These are phyloP conservation scores for Leccinum variicolor DNA, from an alignment of 768 basidiomycete species.

Conservation along the genomic window DNA sequence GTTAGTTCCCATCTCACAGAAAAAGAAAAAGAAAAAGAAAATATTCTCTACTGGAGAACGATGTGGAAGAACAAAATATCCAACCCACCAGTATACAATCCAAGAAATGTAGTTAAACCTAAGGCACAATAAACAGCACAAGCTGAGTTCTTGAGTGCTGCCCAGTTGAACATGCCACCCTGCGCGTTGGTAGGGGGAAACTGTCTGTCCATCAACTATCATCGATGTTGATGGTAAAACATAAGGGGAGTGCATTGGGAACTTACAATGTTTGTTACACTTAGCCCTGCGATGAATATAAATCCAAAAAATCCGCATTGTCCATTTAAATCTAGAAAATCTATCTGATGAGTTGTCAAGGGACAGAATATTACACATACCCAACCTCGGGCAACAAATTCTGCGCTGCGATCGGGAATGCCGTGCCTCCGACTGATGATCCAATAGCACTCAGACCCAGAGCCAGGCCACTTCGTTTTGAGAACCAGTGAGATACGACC, in stretches of 20 bases:
- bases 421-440: conserved; percentile 63
- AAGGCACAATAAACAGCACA: conserved; percentile 59
- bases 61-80: neutral
- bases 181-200: conserved; percentile 49
- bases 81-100: conserved; percentile 61
- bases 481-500: conserved; percentile 73
- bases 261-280: conserved; percentile 44
- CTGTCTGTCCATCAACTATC: conserved; percentile 38
- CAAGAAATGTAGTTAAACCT: conserved; percentile 53
- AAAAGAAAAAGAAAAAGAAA: neutral
- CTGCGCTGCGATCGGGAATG: conserved; percentile 60
- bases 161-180: conserved; percentile 58
- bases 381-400: conserved; percentile 53
- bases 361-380: conserved; percentile 31
- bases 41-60: neutral
- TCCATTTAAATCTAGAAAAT: conserved; percentile 63
- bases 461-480: conserved; percentile 50
- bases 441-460: conserved; percentile 64
- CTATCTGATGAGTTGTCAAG: neutral
- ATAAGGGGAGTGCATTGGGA: neutral
- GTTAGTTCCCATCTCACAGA: conserved; percentile 2
- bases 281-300: conserved; percentile 45
- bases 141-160: conserved; percentile 42
- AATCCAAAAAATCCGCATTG: conserved; percentile 69
- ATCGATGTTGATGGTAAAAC: neutral